Base-by-base conservation (phyloP, 805 yeast species). In the Kazachstania kunashirensis region DNA sequence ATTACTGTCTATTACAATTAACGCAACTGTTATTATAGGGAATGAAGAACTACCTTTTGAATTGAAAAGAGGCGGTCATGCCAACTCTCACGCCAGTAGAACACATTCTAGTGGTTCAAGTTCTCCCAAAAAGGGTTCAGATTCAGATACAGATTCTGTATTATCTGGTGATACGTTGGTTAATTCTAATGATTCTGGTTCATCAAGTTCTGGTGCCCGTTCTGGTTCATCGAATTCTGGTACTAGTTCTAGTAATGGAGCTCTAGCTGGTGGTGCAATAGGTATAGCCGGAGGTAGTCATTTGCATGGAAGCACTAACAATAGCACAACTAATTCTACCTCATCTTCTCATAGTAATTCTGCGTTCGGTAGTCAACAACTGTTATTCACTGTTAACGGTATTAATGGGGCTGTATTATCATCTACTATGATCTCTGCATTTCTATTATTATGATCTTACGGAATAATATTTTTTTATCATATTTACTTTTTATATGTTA, bases 271-370 rank as follows among this genome's bases (percentile, higher is more conserved):
- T 26, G 34, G 23, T 19, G 28, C 28, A 9, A 24, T 17, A 18
- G 36, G 25, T 20, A 40, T 27, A 11, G 36, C 34, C 14, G 44
- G 34, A 19, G 40, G 38, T 25, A 42, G 40, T 31, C 34, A 25
- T 14, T 18, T 14, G 6, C 29, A 16, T 8, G 29, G 26, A 7
- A n/a, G 14, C 6, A 4, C 2, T 9, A n/a, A 24, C 3, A 24
- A 14, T 5, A 14, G 29, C 9, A 26, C 18, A 6, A 9, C 16
- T 4, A 13, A 25, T 12, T 16, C 25, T 2, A 20, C 24, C 14
- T 30, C 29, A 6, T 14, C 13, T 9, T 14, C 13, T 14, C 29
- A 26, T 12, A 16, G 19, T n/a, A 31, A 33, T 12, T 34, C 38
- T 11, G 37, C 31, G 8, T 13, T 23, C 14, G 19, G 24, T 5